Evolutionary conservation across 2,329 filamentous ascomycete species (phyloP).

Genomic region (Drechslerella stenobrocha): DNA sequence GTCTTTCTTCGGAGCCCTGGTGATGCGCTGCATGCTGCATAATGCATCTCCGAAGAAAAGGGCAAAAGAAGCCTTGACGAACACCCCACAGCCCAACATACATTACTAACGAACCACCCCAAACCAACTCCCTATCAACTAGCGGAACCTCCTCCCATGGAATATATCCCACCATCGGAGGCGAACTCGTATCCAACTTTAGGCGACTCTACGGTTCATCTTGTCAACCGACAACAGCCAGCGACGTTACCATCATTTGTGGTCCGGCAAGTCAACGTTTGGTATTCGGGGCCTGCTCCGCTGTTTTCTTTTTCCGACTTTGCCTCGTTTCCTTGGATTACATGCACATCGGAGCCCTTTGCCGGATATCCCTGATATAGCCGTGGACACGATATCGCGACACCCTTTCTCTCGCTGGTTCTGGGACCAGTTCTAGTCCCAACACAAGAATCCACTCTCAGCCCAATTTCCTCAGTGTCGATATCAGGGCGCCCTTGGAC

Average conservation of each 20-base stretch:
- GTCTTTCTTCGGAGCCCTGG: conserved; percentile 21
- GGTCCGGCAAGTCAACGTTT: neutral
- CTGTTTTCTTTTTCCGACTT: conserved; percentile 18
- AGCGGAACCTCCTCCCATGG: conserved; percentile 14
- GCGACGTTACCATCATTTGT: neutral
- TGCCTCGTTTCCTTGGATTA: conserved; percentile 23
- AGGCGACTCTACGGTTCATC: conserved; percentile 44
- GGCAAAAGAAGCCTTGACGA: conserved; percentile 14
- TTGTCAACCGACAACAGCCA: conserved; percentile 6
- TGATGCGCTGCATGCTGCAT: conserved; percentile 13
- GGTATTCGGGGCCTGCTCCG: conserved; percentile 10
- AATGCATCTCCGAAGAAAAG: conserved; percentile 6
- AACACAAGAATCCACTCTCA: conserved; percentile 19
- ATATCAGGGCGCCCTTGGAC: conserved; percentile 31
- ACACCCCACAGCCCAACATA: conserved; percentile 6
- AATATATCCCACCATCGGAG: conserved; percentile 19
- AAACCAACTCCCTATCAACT: conserved; percentile 10
- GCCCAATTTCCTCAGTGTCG: conserved; percentile 46
- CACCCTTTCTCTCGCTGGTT: conserved; percentile 42
- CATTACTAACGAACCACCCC: conserved; percentile 14
- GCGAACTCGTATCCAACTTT: conserved; percentile 36
- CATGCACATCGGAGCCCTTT: conserved; percentile 48
- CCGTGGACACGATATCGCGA: conserved; percentile 37
- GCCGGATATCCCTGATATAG: conserved; percentile 48
- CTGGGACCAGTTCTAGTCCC: conserved; percentile 19